Evolutionary conservation across 495 filamentous ascomycete species (phyloP).

Genomic region (Aspergillus asperescens): DNA sequence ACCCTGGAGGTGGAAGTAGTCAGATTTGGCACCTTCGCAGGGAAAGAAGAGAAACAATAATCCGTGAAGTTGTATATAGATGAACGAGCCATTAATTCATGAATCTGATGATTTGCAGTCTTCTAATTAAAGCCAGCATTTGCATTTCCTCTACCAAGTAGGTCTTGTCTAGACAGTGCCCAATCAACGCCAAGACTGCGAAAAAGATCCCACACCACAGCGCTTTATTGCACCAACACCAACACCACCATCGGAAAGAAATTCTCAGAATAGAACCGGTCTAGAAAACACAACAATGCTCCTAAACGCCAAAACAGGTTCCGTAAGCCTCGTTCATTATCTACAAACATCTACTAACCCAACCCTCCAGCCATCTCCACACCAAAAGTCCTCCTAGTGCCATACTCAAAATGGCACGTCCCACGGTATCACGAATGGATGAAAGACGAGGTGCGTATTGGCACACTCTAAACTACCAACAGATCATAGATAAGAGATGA

Average conservation of each 20-base stretch:
- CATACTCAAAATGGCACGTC: constrained; percentile 79
- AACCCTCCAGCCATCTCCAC: constrained; percentile 57
- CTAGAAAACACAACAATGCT: constrained; percentile 23
- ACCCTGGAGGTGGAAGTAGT: constrained; percentile 72
- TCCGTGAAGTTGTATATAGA: background rate
- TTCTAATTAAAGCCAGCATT: background rate
- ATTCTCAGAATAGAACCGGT: background rate
- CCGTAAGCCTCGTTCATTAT: background rate
- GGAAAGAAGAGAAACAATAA: constrained; percentile 40
- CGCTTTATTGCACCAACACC: background rate
- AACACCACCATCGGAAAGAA: too few species aligned
- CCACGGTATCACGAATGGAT: constrained; percentile 83
- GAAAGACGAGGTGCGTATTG: constrained; percentile 66
- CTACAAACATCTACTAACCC: background rate
- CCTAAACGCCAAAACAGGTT: constrained; percentile 42
- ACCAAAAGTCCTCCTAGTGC: constrained; percentile 64
- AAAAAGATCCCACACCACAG: background rate
- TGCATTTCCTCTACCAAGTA: background rate
- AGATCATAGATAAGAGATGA: background rate
- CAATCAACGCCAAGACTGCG: constrained; percentile 22
- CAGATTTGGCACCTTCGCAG: constrained; percentile 54
- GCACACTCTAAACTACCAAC: background rate
- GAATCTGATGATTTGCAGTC: background rate
- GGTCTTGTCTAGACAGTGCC: too few species aligned
- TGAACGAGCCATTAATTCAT: constrained; percentile 2